Evolutionary conservation across 441 rosid species (phyloP).

Genomic region (Populus hybrid): DNA sequence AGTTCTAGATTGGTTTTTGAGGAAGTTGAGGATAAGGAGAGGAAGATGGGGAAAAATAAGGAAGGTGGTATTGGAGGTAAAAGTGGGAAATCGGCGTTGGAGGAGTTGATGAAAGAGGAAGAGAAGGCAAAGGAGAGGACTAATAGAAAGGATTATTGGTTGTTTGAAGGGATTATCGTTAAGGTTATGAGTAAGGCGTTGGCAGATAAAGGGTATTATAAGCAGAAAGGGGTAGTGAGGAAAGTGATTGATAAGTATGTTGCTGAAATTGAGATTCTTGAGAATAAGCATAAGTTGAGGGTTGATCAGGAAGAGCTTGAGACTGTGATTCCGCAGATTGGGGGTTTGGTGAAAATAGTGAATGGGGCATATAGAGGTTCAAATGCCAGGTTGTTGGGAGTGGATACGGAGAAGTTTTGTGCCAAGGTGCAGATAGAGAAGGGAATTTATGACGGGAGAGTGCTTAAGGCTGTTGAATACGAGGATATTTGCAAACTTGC

Average conservation of each 20-base stretch:
- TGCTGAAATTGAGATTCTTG: conserved; percentile 85
- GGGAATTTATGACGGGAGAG: conserved; percentile 87
- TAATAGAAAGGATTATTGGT: conserved; percentile 89
- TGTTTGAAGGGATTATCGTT: conserved; percentile 76
- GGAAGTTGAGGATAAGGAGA: conserved; percentile 46
- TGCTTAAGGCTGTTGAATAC: conserved; percentile 77
- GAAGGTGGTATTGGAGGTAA: conserved; percentile 26
- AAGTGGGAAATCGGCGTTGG: conserved; percentile 56
- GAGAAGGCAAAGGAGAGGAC: conserved; percentile 75
- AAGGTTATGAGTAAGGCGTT: conserved; percentile 88
- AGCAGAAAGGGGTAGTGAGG: conserved; percentile 80
- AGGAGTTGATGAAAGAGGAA: conserved; percentile 91
- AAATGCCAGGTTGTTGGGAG: conserved; percentile 64
- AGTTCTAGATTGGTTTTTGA: conserved; percentile 46
- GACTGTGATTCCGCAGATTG: conserved; percentile 88
- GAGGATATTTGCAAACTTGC: conserved; percentile 89
- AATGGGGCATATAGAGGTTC: conserved; percentile 90
- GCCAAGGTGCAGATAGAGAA: conserved; percentile 88
- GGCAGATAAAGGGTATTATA: conserved; percentile 81
- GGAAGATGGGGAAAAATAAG: conserved; percentile 36
- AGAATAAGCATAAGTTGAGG: conserved; percentile 69
- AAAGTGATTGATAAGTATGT: conserved; percentile 84
- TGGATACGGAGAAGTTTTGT: conserved; percentile 78
- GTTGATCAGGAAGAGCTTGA: conserved; percentile 97
- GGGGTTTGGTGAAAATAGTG: conserved; percentile 72